A percentile compares a stretch with the other conserved stretches of the same genome.
phyloP scores from a whole-genome alignment of 805 yeast genomes.

The Saccharomycopsis amapae region DNA sequence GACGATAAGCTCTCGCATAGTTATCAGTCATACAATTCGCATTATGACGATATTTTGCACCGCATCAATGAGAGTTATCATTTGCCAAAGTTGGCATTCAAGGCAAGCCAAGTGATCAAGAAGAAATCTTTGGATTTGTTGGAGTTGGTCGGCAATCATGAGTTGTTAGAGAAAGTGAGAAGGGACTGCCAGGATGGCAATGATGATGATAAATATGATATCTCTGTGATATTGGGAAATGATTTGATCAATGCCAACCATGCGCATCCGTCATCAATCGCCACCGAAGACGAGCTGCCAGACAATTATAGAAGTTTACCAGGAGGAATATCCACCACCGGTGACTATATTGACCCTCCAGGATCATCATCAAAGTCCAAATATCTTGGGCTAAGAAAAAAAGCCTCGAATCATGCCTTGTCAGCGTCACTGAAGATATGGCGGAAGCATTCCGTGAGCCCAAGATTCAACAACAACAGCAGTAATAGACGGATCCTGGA shows the following conservation, averaged over 20 bases:
- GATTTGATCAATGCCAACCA: constrained; percentile 17
- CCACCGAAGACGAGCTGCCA: constrained; percentile 1
- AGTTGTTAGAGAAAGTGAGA: neutral
- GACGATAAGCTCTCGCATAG: constrained; percentile 3
- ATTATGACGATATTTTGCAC: constrained; percentile 8
- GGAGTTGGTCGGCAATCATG: constrained; percentile 11
- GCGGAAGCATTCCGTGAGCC: neutral
- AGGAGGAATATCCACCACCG: no score
- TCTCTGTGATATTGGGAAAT: constrained; percentile 7
- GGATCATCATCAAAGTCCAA: neutral
- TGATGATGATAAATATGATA: constrained; percentile 2
- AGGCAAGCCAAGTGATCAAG: constrained; percentile 13
- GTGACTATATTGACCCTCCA: neutral
- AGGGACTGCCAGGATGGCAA: no score
- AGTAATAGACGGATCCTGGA: neutral
- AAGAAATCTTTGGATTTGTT: constrained; percentile 17
- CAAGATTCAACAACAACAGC: neutral
- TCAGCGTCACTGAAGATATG: no score
- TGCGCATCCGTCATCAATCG: constrained; percentile 13
- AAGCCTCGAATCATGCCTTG: no score
- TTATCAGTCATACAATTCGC: constrained; percentile 7
- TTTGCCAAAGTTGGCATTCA: constrained; percentile 7
- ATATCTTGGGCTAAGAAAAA: no score
- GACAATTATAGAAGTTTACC: no score
- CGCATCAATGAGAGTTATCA: constrained; percentile 1